Conservation (phyloP, 2,329 filamentous ascomycete species). For the Fusarium sp. region DNA sequence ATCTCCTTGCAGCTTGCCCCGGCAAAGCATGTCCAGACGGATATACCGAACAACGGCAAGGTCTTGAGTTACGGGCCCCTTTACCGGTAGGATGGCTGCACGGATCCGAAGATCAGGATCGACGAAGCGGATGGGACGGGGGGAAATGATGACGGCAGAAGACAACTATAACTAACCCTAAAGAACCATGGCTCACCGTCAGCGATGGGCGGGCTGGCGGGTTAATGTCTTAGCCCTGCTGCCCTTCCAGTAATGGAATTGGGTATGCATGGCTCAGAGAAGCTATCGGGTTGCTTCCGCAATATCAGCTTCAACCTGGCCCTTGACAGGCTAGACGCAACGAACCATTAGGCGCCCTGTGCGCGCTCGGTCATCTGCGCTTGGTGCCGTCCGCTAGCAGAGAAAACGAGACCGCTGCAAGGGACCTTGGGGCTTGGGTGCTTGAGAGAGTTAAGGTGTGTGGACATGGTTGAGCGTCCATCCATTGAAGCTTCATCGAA, state of each 20-base stretch:
- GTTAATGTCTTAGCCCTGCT: conserved; percentile 10
- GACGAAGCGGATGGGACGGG: conserved; percentile 32
- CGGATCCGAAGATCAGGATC: conserved; percentile 47
- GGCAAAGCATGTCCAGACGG: conserved; percentile 16
- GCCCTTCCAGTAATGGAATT: conserved; percentile 17
- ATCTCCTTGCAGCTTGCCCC: conserved; percentile 9
- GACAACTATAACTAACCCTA: conserved; percentile 23
- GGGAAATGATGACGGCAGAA: conserved; percentile 41
- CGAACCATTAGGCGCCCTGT: conserved; percentile 42
- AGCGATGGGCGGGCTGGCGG: conserved; percentile 11
- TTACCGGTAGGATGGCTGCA: conserved; percentile 40
- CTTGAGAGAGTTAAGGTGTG: conserved; percentile 10
- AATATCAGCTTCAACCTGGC: conserved; percentile 12
- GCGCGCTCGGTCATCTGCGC: conserved; percentile 48
- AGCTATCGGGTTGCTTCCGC: conserved; percentile 39
- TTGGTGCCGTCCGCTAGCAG: conserved; percentile 43
- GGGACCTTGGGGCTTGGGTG: conserved; percentile 36
- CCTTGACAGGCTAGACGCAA: conserved; percentile 22
- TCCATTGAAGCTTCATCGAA: conserved; percentile 41
- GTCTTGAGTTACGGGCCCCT: conserved; percentile 39
- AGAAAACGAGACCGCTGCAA: conserved; percentile 29
- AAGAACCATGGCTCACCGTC: conserved; percentile 35
- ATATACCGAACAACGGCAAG: conserved; percentile 22
- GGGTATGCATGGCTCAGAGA: conserved; percentile 11
- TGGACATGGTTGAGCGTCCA: conserved; percentile 22